Conservation (phyloP, 345 rosid species). For the Hibiscus syriacus region DNA sequence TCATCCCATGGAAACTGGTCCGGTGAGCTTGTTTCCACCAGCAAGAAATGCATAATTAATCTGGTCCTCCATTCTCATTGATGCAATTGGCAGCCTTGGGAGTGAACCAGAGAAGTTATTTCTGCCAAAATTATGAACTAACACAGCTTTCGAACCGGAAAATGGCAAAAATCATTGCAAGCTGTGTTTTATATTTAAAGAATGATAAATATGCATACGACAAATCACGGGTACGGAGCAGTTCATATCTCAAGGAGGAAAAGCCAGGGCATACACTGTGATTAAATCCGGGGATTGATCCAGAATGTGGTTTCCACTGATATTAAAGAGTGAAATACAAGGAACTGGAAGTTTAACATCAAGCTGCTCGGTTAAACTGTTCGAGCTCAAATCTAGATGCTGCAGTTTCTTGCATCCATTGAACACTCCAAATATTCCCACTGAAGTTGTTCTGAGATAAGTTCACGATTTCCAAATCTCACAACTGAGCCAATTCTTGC, state of each 20-base stretch:
- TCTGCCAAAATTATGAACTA: constrained; percentile 25
- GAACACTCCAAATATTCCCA: constrained; percentile 18
- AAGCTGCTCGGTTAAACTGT: constrained; percentile 20
- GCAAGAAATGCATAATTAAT: constrained; percentile 32
- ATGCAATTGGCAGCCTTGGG: constrained; percentile 18
- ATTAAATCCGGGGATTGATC: constrained; percentile 25
- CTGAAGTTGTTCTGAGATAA: constrained; percentile 24
- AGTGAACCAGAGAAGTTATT: constrained; percentile 29
- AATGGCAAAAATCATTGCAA: background rate
- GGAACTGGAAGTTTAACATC: constrained; percentile 22
- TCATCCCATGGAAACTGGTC: constrained; percentile 33
- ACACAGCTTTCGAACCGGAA: background rate
- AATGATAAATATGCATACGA: constrained; percentile 21
- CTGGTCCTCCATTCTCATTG: constrained; percentile 16
- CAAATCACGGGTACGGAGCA: background rate
- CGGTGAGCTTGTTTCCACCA: constrained; percentile 41
- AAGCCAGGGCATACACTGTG: constrained; percentile 14
- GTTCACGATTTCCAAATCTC: constrained; percentile 28
- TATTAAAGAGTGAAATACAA: constrained; percentile 30
- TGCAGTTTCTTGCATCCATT: constrained; percentile 21
- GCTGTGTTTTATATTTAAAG: constrained; percentile 15
- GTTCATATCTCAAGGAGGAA: background rate
- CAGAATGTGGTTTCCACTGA: constrained; percentile 26
- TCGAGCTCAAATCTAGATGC: constrained; percentile 28
- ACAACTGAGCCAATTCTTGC: constrained; percentile 20